A percentile compares a stretch with the other conserved stretches of the same genome.
These are phyloP conservation scores for Oryza punctata DNA, from an alignment of 176 grass and related monocot species.

Conservation along the genomic window DNA sequence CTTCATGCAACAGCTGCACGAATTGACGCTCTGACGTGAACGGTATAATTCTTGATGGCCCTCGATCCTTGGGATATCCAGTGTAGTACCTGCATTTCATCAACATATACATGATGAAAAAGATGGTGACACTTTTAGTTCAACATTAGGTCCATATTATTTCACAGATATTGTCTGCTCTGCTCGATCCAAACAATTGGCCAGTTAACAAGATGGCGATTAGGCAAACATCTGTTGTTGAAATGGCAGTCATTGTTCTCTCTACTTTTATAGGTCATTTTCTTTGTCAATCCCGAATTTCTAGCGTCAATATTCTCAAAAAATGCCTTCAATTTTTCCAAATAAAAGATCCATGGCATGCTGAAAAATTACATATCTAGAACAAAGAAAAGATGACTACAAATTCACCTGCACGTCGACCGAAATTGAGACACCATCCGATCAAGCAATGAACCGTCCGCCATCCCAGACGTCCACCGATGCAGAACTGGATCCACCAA, in stretches of 20 bases:
- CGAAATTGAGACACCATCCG: slow-evolving; percentile 77
- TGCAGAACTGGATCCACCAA: neutral
- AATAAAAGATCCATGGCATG: slow-evolving; percentile 3
- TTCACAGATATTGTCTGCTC: neutral
- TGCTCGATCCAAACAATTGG: neutral
- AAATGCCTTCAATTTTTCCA: neutral
- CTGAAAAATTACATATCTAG: slow-evolving; percentile 6
- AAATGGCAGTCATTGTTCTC: neutral
- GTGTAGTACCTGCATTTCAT: slow-evolving; percentile 76
- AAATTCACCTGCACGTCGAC: slow-evolving; percentile 65
- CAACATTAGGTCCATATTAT: neutral
- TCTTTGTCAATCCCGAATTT: neutral
- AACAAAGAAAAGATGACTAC: neutral
- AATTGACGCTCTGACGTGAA: slow-evolving; percentile 90
- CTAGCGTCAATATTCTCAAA: neutral
- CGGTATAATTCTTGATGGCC: slow-evolving; percentile 75
- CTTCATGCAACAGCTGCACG: slow-evolving; percentile 82
- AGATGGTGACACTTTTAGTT: neutral
- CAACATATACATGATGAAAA: slow-evolving; percentile 14
- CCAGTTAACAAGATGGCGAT: neutral
- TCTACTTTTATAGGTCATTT: neutral
- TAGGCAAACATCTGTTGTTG: neutral
- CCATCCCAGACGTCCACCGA: slow-evolving; percentile 18
- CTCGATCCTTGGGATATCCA: slow-evolving; percentile 91
- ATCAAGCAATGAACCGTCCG: slow-evolving; percentile 59